Base-by-base conservation (phyloP, 1,139 yeast species). In the Candida glucosophila region DNA sequence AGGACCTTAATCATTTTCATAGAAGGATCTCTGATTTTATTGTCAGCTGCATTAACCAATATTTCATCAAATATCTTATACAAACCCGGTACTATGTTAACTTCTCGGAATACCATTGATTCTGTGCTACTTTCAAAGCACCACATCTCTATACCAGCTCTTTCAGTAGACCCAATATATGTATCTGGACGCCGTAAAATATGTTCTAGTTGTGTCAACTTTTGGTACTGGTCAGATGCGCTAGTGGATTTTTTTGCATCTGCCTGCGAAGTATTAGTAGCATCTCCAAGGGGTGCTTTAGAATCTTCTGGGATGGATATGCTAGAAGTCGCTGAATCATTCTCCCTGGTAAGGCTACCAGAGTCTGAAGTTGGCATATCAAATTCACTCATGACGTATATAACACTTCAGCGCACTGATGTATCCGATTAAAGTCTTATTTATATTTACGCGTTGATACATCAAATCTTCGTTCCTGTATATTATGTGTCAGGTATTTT, bases 11-110 rank as follows among this genome's bases (percentile, higher is more conserved):
- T 73, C 37, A 71, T 74, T 44, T 76, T 82, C 98, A 92, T 92
- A 6, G 69, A 43, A 2, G 95, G 85, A 48, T 92, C 99, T 41
- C 98, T 75, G 37, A 90, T 90, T 58, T 92, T 92, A 60, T 92
- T 92, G 55, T 92, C 98, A 10, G 98, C 99, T 3, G 99, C 98
- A 52, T 92, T 92, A 29, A 92, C 99, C 39, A 92, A 63, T 37
- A 92, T 88, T 58, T 92, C 99, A 55, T 92, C 99, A 51, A 90
- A 92, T 28, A 92, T 90, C 58, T 92, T 92, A 58, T 85, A 90
- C 34, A 92, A 58, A 29, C 98, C 99, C 4, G 99, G 98, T 10
- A 90, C 97, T 39, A 86, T 81, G 23, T 67, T 72, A 17, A 90
- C 94, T 17, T 64, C 68, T 37, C 67, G 74, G 41, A 62, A 76